Evolutionary conservation across 2,329 filamentous ascomycete genomes (phyloP), one percentile per base, ranked within the genome.

Genomic region (Sclerotinia trifoliorum): DNA sequence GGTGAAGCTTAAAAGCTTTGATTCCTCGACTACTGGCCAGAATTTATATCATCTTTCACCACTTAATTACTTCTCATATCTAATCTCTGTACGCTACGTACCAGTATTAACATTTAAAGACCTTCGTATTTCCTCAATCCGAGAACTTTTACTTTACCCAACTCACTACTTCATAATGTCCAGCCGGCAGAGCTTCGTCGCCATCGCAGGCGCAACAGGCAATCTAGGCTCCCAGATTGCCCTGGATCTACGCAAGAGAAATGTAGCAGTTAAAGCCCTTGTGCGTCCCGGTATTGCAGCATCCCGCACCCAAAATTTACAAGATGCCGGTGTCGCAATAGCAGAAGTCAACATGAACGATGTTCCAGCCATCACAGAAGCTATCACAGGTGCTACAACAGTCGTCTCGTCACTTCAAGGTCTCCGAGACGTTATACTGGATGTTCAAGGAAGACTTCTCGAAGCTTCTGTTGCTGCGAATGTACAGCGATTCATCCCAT

Each of bases 401-500:
- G 54, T 69, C 35, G 67, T 69, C 8, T 69, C 67, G 17, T 52
- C 67, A 32, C 26, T 69, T 39, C 67, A 69, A 21, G 67, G 67
- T n/a, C 63, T 69, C 7, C n/a, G 67, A 48, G 67, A 66, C 21
- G 67, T 69, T 29, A 69, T 69, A 17, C 8, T 69, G 44, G 63
- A 39, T 26, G 55, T 46, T 17, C 67, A 69, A 66, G 54, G 67
- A 54, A 58, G 46, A 7, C 63, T 69, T 29, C 68, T 88, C 55
- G 82, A 88, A 56, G 87, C 86, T 1, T 81, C 85, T n/a, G 80
- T 85, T 52, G 81, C 81, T 21, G 85, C 85, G 0, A 83, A 84
- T 17, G 85, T 89, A 7, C 81, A 84, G 72, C 81, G 85, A 32
- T 87, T 88, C 77, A 80, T 89, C 51, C 85, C 86, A 1, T 84